Conservation (phyloP, 345 rosid species). For the Cardamine occulta region DNA sequence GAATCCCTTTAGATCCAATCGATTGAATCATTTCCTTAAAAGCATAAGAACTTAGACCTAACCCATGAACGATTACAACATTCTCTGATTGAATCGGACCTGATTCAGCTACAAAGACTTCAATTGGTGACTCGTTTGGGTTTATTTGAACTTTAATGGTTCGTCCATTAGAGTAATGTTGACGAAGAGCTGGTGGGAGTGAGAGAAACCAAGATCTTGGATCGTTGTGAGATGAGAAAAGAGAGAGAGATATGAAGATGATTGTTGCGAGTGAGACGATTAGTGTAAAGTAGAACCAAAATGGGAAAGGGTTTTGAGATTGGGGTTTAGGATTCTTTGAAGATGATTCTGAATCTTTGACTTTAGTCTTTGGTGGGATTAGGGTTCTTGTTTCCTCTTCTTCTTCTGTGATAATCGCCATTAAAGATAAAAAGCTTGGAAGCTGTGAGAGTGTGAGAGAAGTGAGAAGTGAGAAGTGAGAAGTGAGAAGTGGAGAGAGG, state of each 20-base stretch:
- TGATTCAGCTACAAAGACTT: conserved; percentile 66
- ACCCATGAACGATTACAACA: conserved; percentile 71
- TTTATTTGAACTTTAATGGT: conserved; percentile 66
- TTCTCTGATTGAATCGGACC: conserved; percentile 54
- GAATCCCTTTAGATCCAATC: conserved; percentile 69
- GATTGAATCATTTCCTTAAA: conserved; percentile 54
- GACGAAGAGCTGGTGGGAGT: conserved; percentile 71
- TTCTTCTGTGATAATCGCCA: conserved; percentile 83
- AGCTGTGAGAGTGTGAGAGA: conserved; percentile 11
- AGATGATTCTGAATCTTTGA: conserved; percentile 35
- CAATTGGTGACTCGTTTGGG: conserved; percentile 54
- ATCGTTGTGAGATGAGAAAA: conserved; percentile 53
- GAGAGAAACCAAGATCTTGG: conserved; percentile 89
- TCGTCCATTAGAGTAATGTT: conserved; percentile 80
- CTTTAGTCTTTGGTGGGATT: conserved; percentile 26
- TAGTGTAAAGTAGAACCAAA: conserved; percentile 81
- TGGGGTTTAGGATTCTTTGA: conserved; percentile 41
- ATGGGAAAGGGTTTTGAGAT: conserved; percentile 58
- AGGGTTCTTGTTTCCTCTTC: conserved; percentile 39
- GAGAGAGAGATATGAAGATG: conserved; percentile 51
- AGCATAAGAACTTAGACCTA: conserved; percentile 79
- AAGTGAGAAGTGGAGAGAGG: conserved; percentile 9
- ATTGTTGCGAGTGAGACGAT: conserved; percentile 59
- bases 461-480: background rate
- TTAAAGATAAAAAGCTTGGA: conserved; percentile 36